Conservation (phyloP, 2,329 filamentous ascomycete species). For the Xylaria sp. region DNA sequence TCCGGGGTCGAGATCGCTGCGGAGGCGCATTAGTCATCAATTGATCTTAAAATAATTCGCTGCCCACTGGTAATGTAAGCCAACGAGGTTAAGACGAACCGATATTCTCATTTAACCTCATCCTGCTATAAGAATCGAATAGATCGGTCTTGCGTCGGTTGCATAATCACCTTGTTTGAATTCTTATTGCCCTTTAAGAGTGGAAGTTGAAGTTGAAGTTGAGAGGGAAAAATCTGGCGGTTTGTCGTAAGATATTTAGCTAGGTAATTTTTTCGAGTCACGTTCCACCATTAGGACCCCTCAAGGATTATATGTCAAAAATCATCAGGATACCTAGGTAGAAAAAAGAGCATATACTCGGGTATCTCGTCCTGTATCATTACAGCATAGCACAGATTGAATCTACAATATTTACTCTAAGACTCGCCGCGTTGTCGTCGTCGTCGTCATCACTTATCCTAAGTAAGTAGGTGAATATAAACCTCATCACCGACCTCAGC, state of each 20-base stretch:
- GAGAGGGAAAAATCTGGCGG: neutral
- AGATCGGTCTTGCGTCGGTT: neutral
- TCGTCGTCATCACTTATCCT: neutral
- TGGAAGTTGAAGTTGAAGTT: neutral
- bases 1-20: constrained; percentile 68
- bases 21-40: neutral
- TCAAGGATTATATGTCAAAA: neutral
- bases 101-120: constrained; percentile 50
- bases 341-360: neutral
- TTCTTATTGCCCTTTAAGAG: neutral
- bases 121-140: constrained; percentile 24
- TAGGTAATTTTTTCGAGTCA: neutral
- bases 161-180: constrained; percentile 1
- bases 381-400: constrained; percentile 4
- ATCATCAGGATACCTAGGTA: neutral
- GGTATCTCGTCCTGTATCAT: neutral
- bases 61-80: no score
- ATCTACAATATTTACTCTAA: constrained; percentile 12
- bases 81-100: constrained; percentile 44
- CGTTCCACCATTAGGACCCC: neutral
- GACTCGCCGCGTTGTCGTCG: constrained; percentile 29
- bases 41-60: neutral
- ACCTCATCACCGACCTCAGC: no score
- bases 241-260: neutral
- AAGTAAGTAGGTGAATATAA: no score